phyloP scores from a whole-genome alignment of 2,329 filamentous ascomycete species.

The Camillea tinctor region DNA sequence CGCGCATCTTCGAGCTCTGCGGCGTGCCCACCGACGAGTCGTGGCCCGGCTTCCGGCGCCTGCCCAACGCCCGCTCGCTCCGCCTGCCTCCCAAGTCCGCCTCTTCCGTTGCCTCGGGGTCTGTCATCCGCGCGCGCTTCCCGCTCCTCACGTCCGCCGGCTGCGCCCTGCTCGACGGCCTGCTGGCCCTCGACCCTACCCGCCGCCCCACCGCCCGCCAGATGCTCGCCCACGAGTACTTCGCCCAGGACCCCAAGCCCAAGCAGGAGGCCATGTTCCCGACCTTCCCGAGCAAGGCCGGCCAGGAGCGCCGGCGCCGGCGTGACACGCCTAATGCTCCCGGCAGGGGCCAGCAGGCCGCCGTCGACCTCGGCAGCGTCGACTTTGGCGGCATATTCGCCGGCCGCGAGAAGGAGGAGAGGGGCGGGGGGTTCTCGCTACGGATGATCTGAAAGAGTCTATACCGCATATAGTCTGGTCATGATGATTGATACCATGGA shows the following conservation, averaged over 20 bases:
- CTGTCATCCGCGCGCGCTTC: constrained; percentile 73
- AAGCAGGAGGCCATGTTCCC: constrained; percentile 93
- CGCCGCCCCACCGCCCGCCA: constrained; percentile 68
- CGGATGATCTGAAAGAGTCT: constrained; percentile 51
- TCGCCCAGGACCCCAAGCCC: constrained; percentile 82
- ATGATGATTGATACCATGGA: not conserved
- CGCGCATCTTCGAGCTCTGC: constrained; percentile 84
- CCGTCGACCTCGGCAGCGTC: constrained; percentile 50
- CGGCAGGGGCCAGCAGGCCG: constrained; percentile 66
- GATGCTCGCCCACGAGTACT: constrained; percentile 80
- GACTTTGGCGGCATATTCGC: constrained; percentile 74
- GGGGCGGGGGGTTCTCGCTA: constrained; percentile 64
- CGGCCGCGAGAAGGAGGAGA: constrained; percentile 62
- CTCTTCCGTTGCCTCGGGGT: constrained; percentile 37
- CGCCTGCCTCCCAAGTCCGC: constrained; percentile 56
- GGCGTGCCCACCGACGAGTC: constrained; percentile 78
- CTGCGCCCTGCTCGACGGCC: constrained; percentile 62
- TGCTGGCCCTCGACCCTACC: constrained; percentile 75
- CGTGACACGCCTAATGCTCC: constrained; percentile 81
- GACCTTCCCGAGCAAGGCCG: constrained; percentile 93
- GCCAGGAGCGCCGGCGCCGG: constrained; percentile 76
- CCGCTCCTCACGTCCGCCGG: constrained; percentile 78
- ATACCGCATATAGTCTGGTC: constrained; percentile 3
- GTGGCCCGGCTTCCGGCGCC: constrained; percentile 83
- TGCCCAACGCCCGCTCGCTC: constrained; percentile 82